These are phyloP conservation scores for Cladophialophora psammophila DNA, from an alignment of 2,329 filamentous ascomycete species.

Conservation along the genomic window DNA sequence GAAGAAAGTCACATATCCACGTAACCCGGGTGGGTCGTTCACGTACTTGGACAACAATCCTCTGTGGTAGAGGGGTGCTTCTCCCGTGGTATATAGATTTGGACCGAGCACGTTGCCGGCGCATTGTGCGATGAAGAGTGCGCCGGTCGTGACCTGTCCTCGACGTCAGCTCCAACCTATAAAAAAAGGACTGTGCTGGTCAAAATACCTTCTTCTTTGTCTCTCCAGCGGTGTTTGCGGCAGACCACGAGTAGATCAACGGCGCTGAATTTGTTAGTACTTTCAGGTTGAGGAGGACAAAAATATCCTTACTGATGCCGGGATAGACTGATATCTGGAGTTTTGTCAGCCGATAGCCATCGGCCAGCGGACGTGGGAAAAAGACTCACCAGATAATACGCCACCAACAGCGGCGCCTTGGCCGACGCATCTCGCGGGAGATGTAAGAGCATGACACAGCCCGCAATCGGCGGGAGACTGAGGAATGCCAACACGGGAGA, in stretches of 20 bases:
- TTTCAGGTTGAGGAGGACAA: background rate
- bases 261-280: constrained; percentile 50
- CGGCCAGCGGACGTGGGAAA: constrained; percentile 32
- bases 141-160: constrained; percentile 61
- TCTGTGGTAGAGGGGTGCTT: constrained; percentile 64
- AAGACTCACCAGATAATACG: constrained; percentile 59
- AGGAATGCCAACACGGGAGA: constrained; percentile 62
- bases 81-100: constrained; percentile 67
- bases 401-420: constrained; percentile 61
- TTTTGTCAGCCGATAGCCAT: background rate
- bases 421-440: constrained; percentile 56
- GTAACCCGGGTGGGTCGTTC: constrained; percentile 10
- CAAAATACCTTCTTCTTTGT: constrained; percentile 66
- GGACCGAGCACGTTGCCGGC: constrained; percentile 71
- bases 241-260: constrained; percentile 75
- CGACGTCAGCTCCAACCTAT: constrained; percentile 1
- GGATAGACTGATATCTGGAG: constrained; percentile 65
- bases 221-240: constrained; percentile 68
- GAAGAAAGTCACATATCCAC: background rate
- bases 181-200: too few species aligned
- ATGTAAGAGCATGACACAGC: constrained; percentile 62
- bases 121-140: constrained; percentile 71
- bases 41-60: constrained; percentile 64
- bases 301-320: constrained; percentile 53
- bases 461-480: constrained; percentile 64